Evolutionary conservation across 352 stramenopile genomes (phyloP), one percentile per base, ranked within the genome.

Genomic region (Phytophthora megakarya): DNA sequence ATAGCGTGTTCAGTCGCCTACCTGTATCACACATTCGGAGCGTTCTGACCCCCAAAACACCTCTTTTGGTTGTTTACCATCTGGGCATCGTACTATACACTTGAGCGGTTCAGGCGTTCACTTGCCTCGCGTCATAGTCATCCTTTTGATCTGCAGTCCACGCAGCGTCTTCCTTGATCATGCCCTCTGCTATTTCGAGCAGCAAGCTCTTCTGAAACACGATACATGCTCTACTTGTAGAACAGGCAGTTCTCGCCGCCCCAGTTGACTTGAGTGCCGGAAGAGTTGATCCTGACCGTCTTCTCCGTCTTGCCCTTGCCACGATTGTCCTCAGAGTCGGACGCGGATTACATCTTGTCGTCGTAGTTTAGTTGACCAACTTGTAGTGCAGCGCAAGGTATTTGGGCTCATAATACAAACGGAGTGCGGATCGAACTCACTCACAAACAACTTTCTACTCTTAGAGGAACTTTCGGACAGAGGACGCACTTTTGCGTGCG

Each of bases 161-260:
- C n/a, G n/a, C n/a, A n/a, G n/a, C n/a, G n/a, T n/a, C n/a, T n/a
- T n/a, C n/a, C n/a, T n/a, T n/a, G n/a, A n/a, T n/a, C n/a, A n/a
- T n/a, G n/a, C n/a, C n/a, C n/a, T n/a, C n/a, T n/a, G n/a, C n/a
- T n/a, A n/a, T n/a, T n/a, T n/a, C n/a, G n/a, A n/a, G n/a, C n/a
- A 53, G 22, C 18, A 61, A 38, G 16, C 3, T 38, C 15, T 45
- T 43, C 42, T 67, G 21, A 26, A 57, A 67, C 1, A 18, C 32
- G 1, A 46, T 26, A 3, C 59, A 67, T 67, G 9, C 0, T 12
- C 3, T 66, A 21, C 48, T 60, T 54, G 32, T 66, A 66, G 45
- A 60, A 66, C n/a, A 33, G 15, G 43, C 44, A 60, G 26, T 61
- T 40, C n/a, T 67, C 42, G 16, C 42, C 49, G 16, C 57, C 22